Evolutionary conservation across 2,329 filamentous ascomycete genomes (phyloP).

Genomic region (Didymella sp.): DNA sequence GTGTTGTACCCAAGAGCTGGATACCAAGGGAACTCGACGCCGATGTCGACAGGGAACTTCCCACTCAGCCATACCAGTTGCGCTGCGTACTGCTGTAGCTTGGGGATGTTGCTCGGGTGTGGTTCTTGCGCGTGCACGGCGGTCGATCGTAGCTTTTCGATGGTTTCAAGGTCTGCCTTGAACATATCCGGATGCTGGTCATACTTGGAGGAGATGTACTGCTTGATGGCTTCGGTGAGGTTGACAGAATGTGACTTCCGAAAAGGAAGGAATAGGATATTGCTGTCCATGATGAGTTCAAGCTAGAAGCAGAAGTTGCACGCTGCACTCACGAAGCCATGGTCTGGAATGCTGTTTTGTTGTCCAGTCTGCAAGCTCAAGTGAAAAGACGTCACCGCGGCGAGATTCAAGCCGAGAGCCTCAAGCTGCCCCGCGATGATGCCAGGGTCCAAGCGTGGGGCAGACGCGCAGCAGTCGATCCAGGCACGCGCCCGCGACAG

Average conservation of each 20-base stretch:
- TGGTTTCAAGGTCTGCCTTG: constrained; percentile 81
- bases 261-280: constrained; percentile 83
- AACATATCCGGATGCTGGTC: constrained; percentile 99
- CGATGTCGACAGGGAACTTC: constrained; percentile 97
- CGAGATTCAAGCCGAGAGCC: constrained; percentile 8
- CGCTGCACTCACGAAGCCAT: constrained; percentile 40
- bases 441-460: constrained; percentile 14
- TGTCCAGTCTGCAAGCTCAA: constrained; percentile 26
- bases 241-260: constrained; percentile 81
- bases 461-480: constrained; percentile 5
- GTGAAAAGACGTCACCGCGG: constrained; percentile 39
- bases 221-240: constrained; percentile 81
- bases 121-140: constrained; percentile 90
- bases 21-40: constrained; percentile 96
- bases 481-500: constrained; percentile 5
- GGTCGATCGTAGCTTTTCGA: constrained; percentile 82
- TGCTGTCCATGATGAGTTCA: constrained; percentile 47
- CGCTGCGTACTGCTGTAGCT: constrained; percentile 88
- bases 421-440: constrained; percentile 8
- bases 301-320: background rate
- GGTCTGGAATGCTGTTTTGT: constrained; percentile 14
- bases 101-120: constrained; percentile 83
- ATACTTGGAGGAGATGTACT: constrained; percentile 98
- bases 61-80: constrained; percentile 92
- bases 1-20: constrained; percentile 90